Evolutionary conservation across 2,329 filamentous ascomycete species (phyloP), one percentile per base, ranked within the genome.

Genomic region (Monascus ruber): DNA sequence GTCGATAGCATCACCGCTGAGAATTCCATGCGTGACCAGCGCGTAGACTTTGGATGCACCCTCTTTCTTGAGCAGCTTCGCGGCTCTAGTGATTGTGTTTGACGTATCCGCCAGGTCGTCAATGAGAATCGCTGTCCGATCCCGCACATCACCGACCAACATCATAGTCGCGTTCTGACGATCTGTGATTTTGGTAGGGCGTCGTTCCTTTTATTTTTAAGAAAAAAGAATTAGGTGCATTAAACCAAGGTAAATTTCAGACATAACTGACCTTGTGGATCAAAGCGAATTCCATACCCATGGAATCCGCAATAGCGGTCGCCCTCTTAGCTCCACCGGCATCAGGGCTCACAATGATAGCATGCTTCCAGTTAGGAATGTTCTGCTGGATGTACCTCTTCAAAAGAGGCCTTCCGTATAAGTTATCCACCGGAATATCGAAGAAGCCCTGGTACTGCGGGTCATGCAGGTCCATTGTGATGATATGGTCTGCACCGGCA

Each of bases 391-490:
- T 79, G 60, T 80, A 80, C 52, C 74, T 76, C 56, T 76, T 75
- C 41, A 81, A 50, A 28, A 70, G 53, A 29, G 68, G 67, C 37
- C 67, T 59, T 9, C 66, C 89, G 66, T 96, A 96, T 11, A 98
- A 73, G 61, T 98, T 98, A 68, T 98, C 91, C 41, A 98, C 91
- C 2, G 91, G 91, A 42, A 96, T 94, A 58, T 98, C 89, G 58
- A 98, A 96, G 72, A 95, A 98, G 39, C 91, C 91, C 65, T 98
- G 91, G 58, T 96, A 96, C 64, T 98, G 87, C 33, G 86, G 84
- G 62, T 95, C 89, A 60, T 91, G 86, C 38, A 98, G 74, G 58
- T 98, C 91, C 84, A 98, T 93, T 27, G 89, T 95, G 60, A 96
- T 95, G 59, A 91, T 81, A 64, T 96, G 91, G 62, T 98, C 89